These are phyloP conservation scores for Lasiodiplodia sp. DNA, from an alignment of 2,329 filamentous ascomycete species.

Conservation along the genomic window DNA sequence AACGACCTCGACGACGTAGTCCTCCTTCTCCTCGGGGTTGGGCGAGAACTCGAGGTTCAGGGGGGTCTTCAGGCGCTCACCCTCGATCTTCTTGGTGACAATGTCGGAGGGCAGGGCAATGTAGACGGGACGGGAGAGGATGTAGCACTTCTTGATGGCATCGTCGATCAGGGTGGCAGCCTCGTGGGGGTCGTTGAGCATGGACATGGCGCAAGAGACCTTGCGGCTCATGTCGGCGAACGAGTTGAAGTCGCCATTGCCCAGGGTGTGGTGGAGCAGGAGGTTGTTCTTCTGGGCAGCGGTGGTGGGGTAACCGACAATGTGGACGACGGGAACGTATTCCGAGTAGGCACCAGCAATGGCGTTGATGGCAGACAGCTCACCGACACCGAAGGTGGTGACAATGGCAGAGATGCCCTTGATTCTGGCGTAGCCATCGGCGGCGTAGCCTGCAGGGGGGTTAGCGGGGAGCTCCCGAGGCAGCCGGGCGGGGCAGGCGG, in stretches of 20 bases:
- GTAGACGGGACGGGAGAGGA: conserved; percentile 80
- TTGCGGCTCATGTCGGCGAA: conserved; percentile 79
- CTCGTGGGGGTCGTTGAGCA: conserved; percentile 72
- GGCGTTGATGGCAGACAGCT: conserved; percentile 57
- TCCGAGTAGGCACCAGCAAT: conserved; percentile 57
- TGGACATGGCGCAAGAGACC: conserved; percentile 75
- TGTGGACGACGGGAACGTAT: conserved; percentile 56
- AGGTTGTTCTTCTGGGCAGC: conserved; percentile 49
- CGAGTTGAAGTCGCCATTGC: conserved; percentile 76
- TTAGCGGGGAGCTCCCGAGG: conserved; percentile 32
- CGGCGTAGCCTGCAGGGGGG: conserved; percentile 50
- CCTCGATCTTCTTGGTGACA: conserved; percentile 77
- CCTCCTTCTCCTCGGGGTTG: conserved; percentile 75
- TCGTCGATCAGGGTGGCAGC: conserved; percentile 80
- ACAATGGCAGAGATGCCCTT: conserved; percentile 56
- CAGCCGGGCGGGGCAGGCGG: conserved; percentile 28
- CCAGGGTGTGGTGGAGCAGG: conserved; percentile 56
- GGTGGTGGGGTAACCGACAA: conserved; percentile 55
- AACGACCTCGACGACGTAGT: conserved; percentile 83
- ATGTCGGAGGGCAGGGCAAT: conserved; percentile 84
- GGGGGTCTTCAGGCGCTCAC: conserved; percentile 71
- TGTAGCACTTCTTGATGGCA: conserved; percentile 75
- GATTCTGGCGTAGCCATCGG: conserved; percentile 56
- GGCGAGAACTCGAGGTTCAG: conserved; percentile 70
- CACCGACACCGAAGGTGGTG: conserved; percentile 58